These are phyloP conservation scores for Metarhizium brunneum DNA, from an alignment of 2,329 filamentous ascomycete genomes.

Conservation along the genomic window DNA sequence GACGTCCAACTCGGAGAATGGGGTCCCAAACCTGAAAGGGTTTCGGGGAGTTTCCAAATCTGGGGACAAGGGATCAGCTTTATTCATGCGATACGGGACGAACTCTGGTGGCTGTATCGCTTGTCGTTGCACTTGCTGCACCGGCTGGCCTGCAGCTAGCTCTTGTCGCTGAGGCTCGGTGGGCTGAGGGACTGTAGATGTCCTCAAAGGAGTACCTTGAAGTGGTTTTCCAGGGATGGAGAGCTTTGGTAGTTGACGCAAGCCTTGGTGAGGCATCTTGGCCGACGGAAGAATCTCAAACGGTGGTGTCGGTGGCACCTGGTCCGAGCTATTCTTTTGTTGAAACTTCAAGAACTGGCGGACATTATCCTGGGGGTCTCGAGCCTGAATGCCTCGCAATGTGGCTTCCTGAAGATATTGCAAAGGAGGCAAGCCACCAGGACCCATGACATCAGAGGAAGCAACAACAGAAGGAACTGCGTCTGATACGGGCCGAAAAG, in stretches of 20 bases:
- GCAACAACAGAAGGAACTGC: conserved; percentile 75
- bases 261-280: conserved; percentile 40
- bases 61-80: conserved; percentile 39
- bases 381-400: conserved; percentile 58
- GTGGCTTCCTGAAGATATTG: conserved; percentile 64
- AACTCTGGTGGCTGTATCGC: conserved; percentile 23
- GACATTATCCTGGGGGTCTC: conserved; percentile 87
- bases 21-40: conserved; percentile 71
- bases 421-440: conserved; percentile 52
- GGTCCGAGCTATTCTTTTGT: conserved; percentile 41
- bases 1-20: conserved; percentile 84
- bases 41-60: conserved; percentile 47
- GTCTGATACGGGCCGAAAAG: conserved; percentile 61
- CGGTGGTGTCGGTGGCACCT: conserved; percentile 60
- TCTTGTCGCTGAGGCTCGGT: conserved; percentile 15
- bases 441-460: conserved; percentile 82
- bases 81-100: conserved; percentile 43
- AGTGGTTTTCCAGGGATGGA: conserved; percentile 39
- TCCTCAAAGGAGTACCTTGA: conserved; percentile 17
- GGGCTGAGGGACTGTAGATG: conserved; percentile 18
- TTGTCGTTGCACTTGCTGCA: conserved; percentile 11
- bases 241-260: conserved; percentile 53
- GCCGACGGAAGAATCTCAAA: conserved; percentile 51
- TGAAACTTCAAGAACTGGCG: conserved; percentile 87
- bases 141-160: conserved; percentile 15